A percentile compares a stretch with the other conserved stretches of the same genome.
phyloP scores from a whole-genome alignment of 768 basidiomycete species.

The Serendipita indica region DNA sequence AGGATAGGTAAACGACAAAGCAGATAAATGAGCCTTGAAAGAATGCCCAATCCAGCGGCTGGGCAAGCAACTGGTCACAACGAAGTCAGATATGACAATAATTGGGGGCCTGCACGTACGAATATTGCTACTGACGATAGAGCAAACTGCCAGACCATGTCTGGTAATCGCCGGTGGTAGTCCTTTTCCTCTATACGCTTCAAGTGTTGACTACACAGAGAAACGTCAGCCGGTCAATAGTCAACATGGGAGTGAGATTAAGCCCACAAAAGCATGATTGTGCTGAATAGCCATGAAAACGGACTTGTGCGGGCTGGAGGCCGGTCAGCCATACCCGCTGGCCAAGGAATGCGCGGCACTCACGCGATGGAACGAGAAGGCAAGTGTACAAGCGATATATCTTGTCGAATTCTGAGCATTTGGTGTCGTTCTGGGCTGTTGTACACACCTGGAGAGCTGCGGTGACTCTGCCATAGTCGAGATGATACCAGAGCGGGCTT shows the following conservation, averaged over 20 bases:
- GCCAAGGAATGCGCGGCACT: not conserved
- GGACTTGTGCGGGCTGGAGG: not conserved
- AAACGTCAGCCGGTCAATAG: too few relatives aligned
- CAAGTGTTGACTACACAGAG: not conserved
- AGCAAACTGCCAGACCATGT: conserved; percentile 4
- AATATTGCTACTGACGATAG: not conserved
- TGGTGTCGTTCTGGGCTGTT: not conserved
- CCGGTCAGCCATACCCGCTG: too few relatives aligned
- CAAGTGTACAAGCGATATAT: not conserved
- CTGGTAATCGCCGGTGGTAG: not conserved
- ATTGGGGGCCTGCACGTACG: not conserved
- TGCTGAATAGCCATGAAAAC: not conserved
- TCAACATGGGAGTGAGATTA: too few relatives aligned
- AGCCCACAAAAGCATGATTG: not conserved
- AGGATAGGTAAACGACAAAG: not conserved
- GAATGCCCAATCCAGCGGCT: not conserved
- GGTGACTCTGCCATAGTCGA: not conserved
- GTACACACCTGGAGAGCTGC: not conserved
- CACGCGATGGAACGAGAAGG: not conserved
- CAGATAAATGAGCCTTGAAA: not conserved
- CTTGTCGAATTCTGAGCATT: not conserved
- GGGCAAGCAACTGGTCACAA: not conserved
- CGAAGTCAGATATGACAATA: not conserved
- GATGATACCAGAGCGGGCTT: not conserved
- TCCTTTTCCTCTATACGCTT: not conserved